Evolutionary conservation across 1,284 basidiomycete species (phyloP).

Genomic region (Fomitopsis schrenkii): DNA sequence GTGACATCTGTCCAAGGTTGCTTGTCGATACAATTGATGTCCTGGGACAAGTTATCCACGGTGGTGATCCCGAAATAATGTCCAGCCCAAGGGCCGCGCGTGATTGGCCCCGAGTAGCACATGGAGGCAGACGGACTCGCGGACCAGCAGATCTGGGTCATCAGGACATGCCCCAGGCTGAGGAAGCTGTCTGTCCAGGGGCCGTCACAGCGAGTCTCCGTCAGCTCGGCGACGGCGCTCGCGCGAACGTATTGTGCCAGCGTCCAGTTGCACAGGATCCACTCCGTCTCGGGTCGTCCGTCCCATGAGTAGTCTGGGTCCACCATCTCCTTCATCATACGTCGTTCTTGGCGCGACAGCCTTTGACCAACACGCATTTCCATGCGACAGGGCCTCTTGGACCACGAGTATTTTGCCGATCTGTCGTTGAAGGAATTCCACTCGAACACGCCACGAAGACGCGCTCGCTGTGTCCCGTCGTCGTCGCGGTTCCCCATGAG

Average conservation of each 20-base stretch:
- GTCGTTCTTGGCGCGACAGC: background rate
- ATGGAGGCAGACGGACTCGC: conserved; percentile 1
- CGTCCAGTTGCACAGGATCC: background rate
- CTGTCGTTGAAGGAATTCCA: no score
- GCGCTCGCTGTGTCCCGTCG: no score
- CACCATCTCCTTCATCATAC: background rate
- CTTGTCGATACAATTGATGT: background rate
- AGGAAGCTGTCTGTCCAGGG: background rate
- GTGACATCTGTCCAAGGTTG: conserved; percentile 13
- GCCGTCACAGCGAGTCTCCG: background rate
- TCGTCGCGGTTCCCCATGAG: no score
- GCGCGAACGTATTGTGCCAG: background rate
- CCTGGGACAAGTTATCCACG: conserved; percentile 1
- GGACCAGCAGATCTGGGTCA: conserved; percentile 7
- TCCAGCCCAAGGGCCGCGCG: conserved; percentile 17
- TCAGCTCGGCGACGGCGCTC: background rate
- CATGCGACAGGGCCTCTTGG: no score
- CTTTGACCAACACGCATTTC: no score
- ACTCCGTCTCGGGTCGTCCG: background rate
- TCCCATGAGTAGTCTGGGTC: background rate
- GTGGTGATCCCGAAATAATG: conserved; percentile 28
- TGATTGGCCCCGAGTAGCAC: background rate
- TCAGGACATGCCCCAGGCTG: no score
- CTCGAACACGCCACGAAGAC: no score
- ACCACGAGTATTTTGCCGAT: no score